Percentiles rank a stretch among this genome's conserved stretches.
Evolutionary conservation across 1,284 basidiomycete genomes (phyloP).

Genomic region (Cryptococcus sp.): DNA sequence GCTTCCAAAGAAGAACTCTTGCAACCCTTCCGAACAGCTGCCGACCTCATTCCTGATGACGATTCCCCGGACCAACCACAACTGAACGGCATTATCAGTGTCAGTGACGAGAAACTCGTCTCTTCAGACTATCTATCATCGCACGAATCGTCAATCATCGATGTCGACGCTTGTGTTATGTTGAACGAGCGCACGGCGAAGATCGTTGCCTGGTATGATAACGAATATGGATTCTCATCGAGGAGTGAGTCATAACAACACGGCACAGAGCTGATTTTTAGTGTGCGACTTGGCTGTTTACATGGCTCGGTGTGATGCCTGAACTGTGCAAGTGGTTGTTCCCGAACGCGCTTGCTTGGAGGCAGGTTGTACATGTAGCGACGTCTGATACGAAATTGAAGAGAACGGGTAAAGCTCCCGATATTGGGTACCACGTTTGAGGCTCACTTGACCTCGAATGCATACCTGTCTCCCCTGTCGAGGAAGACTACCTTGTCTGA

Average conservation of each 20-base stretch:
- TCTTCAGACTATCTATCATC: constrained; percentile 51
- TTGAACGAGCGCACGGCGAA: constrained; percentile 50
- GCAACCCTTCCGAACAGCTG: constrained; percentile 45
- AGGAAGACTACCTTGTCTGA: constrained; percentile 4
- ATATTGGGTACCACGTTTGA: no score
- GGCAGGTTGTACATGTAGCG: no score
- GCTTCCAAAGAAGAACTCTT: constrained; percentile 49
- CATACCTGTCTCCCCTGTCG: constrained; percentile 4
- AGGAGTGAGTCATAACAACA: constrained; percentile 24
- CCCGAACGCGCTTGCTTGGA: no score
- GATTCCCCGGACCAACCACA: constrained; percentile 11
- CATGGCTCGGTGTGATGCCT: constrained; percentile 21
- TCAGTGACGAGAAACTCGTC: constrained; percentile 54
- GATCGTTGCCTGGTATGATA: constrained; percentile 54
- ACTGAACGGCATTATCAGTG: constrained; percentile 45
- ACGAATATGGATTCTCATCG: constrained; percentile 47
- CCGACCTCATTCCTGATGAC: constrained; percentile 11
- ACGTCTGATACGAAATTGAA: no score
- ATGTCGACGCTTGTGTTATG: constrained; percentile 49
- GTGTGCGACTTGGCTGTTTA: constrained; percentile 36
- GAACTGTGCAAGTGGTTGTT: no score
- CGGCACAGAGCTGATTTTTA: constrained; percentile 11
- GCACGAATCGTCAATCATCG: constrained; percentile 45
- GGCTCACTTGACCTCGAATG: constrained; percentile 1
- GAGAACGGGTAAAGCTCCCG: no score